Base-by-base conservation (phyloP, 2,329 filamentous ascomycete genomes). In the Clonostachys byssicola region DNA sequence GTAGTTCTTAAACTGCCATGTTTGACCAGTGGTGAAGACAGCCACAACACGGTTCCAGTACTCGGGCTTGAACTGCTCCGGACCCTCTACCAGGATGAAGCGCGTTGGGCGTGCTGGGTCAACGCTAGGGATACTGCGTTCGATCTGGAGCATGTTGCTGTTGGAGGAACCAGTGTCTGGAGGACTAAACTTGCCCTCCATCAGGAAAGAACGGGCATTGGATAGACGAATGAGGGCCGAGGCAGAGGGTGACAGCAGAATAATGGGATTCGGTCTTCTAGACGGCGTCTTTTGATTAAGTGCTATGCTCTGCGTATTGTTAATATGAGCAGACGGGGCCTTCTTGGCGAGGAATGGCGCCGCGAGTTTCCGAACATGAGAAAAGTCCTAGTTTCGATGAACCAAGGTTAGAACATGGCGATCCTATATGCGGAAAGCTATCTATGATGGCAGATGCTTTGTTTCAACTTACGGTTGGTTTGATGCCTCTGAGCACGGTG, bases 1-100 rank as follows among this genome's bases (percentile, higher is more conserved):
- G 79, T 99, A 99, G 56, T 84, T 88, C 71, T 96, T 96, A 73
- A 99, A 99, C 70, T 99, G 94, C 94, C 94, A 99, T 10, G 87
- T 85, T 71, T 99, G 94, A 34, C 94, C 94, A 0, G 94, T 99
- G 0, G 94, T 99, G 71, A 99, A 97, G 48, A 99, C 92, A 12
- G 89, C 94, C 2, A 96, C 94, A 7, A 99, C 88, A 45, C 92
- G 85, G 59, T 86, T 86, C 94, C 94, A 99, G 74, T 97, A 96
- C 63, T 97, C 92, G 1, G 94, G 94, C 66, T 96, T 95, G 79
- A 99, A 99, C 65, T 94, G 88, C 62, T 95, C 86, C 0, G 92
- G 88, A 16, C 86, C 87, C 65, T 99, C 94, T 46, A 97, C 92
- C 38, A 99, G 83, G 62, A 97, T 95, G 74, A 99, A 99, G 42